phyloP scores from a whole-genome alignment of 2,329 filamentous ascomycete species.

The Dryadomyces quercus-mongolicae region DNA sequence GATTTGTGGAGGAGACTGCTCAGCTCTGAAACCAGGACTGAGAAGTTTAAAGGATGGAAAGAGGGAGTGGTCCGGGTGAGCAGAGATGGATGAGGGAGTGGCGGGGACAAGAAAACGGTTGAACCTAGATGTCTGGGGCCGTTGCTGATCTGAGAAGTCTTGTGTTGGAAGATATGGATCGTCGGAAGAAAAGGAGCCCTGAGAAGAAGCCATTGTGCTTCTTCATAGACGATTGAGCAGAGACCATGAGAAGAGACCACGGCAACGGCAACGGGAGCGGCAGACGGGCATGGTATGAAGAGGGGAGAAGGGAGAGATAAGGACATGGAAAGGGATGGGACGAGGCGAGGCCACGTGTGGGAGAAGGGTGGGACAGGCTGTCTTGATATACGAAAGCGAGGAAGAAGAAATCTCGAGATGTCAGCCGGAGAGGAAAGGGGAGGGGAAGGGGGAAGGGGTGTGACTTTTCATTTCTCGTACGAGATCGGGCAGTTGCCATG shows the following conservation, averaged over 20 bases:
- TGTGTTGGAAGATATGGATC: too few relatives aligned
- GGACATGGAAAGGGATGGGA: background rate
- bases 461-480: too few relatives aligned
- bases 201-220: background rate
- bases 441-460: too few relatives aligned
- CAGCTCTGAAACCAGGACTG: background rate
- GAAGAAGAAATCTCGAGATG: too few relatives aligned
- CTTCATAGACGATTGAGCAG: background rate
- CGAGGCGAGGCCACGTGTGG: too few relatives aligned
- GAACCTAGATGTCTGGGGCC: background rate
- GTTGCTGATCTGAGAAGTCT: background rate
- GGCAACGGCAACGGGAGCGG: background rate
- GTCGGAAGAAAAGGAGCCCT: background rate
- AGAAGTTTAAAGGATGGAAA: background rate
- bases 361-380: too few relatives aligned
- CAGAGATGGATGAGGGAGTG: background rate
- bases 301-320: background rate
- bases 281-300: background rate
- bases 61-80: background rate
- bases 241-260: background rate
- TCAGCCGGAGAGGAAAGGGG: too few relatives aligned
- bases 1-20: background rate
- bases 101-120: background rate
- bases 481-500: too few relatives aligned
- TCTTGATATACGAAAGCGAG: too few relatives aligned